Evolutionary conservation across 768 basidiomycete genomes (phyloP), one percentile per base, ranked within the genome.

Genomic region (Clitopilus passeckerianus): DNA sequence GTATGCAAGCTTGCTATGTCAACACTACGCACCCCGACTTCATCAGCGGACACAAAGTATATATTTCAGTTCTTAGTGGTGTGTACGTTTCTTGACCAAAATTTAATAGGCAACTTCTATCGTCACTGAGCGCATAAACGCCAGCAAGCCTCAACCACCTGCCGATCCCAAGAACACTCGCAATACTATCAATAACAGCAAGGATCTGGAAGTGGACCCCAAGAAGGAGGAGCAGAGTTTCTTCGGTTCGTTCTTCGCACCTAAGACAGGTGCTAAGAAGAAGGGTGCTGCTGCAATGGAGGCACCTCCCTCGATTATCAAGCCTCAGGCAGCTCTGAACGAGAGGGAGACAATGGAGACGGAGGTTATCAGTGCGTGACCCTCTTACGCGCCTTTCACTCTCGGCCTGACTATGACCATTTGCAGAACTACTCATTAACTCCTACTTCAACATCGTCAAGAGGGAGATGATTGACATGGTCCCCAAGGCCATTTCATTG

Each of bases 11-110:
- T 35, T 96, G 94, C 72, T 99, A 98, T 71, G 90, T 99, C 67
- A 99, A 99, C 77, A 98, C 97, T 14, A 98, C 96, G 1, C 97
- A 99, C 71, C 97, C 97, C 1, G 97, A 99, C 75, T 98, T 99
- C 77, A 84, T 99, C 70, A 91, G 87, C 62, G 97, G 97, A 22
- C 96, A 99, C 77, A 95, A 90, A 76, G 90, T 81, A 57, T 37
- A 68, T 67, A 20, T 15, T 7, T 18, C 3, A 43, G n/a, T n/a
- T n/a, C n/a, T n/a, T n/a, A n/a, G n/a, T n/a, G n/a, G n/a, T n/a
- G n/a, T n/a, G n/a, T n/a, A n/a, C n/a, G n/a, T n/a, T n/a, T n/a
- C n/a, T n/a, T n/a, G n/a, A n/a, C n/a, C n/a, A n/a, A n/a, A n/a
- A n/a, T n/a, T 24, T 33, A 24, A 6, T 62, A 91, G 89, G 97